Percentiles rank a stretch among this genome's conserved stretches.
phyloP scores from a whole-genome alignment of 768 basidiomycete species.

The Psilocybe azurescens region DNA sequence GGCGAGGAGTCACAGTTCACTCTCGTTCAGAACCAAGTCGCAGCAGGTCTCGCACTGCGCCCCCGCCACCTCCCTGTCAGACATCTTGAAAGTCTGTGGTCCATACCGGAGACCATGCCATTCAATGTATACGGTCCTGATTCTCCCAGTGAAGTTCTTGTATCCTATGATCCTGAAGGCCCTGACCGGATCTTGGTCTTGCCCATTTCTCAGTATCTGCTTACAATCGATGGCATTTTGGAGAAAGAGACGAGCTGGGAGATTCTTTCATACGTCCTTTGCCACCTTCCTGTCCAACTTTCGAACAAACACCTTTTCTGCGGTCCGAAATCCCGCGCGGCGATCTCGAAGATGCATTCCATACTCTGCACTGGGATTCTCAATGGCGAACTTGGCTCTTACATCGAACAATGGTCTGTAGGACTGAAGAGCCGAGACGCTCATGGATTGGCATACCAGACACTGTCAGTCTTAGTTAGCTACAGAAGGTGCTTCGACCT shows the following conservation, averaged over 20 bases:
- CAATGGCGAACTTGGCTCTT: slow-evolving; percentile 57
- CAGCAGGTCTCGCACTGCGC: slow-evolving; percentile 63
- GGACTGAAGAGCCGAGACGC: slow-evolving; percentile 79
- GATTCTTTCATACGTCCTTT: slow-evolving; percentile 87
- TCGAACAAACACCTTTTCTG: slow-evolving; percentile 97
- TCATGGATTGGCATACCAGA: slow-evolving; percentile 87
- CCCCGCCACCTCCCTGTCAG: slow-evolving; percentile 36
- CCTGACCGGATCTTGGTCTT: slow-evolving; percentile 54
- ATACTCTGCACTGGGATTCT: slow-evolving; percentile 71
- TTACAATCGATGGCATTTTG: slow-evolving; percentile 65
- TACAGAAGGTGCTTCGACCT: slow-evolving; percentile 82
- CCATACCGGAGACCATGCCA: slow-evolving; percentile 65
- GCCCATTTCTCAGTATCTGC: slow-evolving; percentile 78
- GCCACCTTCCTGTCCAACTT: slow-evolving; percentile 89
- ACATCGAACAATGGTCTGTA: slow-evolving; percentile 62
- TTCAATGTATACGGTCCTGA: slow-evolving; percentile 62
- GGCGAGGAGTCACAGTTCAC: slow-evolving; percentile 48
- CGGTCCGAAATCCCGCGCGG: slow-evolving; percentile 76
- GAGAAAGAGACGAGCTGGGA: slow-evolving; percentile 89
- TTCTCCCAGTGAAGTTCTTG: slow-evolving; percentile 68
- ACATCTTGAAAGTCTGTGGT: slow-evolving; percentile 63
- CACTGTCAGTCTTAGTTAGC: slow-evolving; percentile 85
- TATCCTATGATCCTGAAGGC: slow-evolving; percentile 64
- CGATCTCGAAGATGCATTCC: slow-evolving; percentile 67
- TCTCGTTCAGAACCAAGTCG: slow-evolving; percentile 56